These are phyloP conservation scores for Nelumbo lutea DNA, from an alignment of 164 flowering plant species.

Conservation along the genomic window DNA sequence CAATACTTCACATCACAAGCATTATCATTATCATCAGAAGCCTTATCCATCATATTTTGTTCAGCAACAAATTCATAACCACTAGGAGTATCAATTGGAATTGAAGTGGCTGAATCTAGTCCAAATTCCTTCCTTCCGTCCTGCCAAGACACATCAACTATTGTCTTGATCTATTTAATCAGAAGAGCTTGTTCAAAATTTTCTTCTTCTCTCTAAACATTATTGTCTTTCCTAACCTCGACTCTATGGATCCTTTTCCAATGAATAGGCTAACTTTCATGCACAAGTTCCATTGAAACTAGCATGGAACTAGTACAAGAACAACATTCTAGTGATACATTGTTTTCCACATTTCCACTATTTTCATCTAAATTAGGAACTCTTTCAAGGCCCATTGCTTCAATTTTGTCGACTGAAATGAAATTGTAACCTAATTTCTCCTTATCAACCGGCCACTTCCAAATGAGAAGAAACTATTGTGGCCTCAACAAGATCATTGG, in stretches of 20 bases:
- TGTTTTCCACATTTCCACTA: conserved; percentile 21
- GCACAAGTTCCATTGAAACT: conserved; percentile 49
- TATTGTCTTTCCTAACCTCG: conserved; percentile 68
- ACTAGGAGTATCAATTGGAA: conserved; percentile 88
- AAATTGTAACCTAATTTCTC: conserved; percentile 35
- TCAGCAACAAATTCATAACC: conserved; percentile 95
- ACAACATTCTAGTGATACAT: conserved; percentile 29
- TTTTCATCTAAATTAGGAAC: conserved; percentile 28
- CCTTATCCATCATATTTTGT: conserved; percentile 93
- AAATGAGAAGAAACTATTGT: conserved; percentile 30
- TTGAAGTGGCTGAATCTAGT: conserved; percentile 50
- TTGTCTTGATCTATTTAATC: conserved; percentile 67
- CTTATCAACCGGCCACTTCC: conserved; percentile 19
- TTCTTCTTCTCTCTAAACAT: conserved; percentile 65
- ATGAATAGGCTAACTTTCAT: conserved; percentile 61
- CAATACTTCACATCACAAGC: conserved; percentile 49
- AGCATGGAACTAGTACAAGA: conserved; percentile 44
- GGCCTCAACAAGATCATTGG: conserved; percentile 26
- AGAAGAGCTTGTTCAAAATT: conserved; percentile 73
- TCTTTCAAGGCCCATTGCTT: conserved; percentile 40
- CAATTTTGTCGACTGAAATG: conserved; percentile 10
- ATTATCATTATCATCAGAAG: conserved; percentile 62
- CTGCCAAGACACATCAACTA: conserved; percentile 92
- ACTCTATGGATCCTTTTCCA: conserved; percentile 81
- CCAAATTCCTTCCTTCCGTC: conserved; percentile 58